Percentiles rank a stretch among this genome's conserved stretches.
Evolutionary conservation across 371 early-diverging fungal genomes (phyloP).

Genomic region (Syncephalis plumigaleata): DNA sequence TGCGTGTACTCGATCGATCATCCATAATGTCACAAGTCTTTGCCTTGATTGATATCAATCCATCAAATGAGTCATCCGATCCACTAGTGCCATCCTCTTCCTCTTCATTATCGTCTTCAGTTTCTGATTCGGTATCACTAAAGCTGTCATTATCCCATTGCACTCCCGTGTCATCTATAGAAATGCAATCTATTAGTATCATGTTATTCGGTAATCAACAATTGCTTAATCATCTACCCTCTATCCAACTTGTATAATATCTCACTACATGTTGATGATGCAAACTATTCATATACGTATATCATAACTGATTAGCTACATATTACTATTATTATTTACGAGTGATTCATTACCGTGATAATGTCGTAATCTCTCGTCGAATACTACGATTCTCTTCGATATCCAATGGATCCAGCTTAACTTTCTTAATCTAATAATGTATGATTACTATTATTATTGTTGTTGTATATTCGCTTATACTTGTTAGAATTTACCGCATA

Average conservation of each 20-base stretch:
- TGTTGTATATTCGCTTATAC: too few relatives aligned
- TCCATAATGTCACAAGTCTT: not conserved
- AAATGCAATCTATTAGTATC: not conserved
- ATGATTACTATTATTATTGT: too few relatives aligned
- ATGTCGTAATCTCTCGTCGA: slow-evolving; percentile 76
- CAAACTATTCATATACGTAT: too few relatives aligned
- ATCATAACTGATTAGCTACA: too few relatives aligned
- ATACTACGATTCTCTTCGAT: slow-evolving; percentile 64
- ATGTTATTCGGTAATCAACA: not conserved
- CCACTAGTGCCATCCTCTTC: slow-evolving; percentile 5
- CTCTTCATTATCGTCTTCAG: too few relatives aligned
- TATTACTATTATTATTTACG: too few relatives aligned
- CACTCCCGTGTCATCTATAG: slow-evolving; percentile 22
- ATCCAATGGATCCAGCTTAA: slow-evolving; percentile 51
- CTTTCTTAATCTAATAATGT: slow-evolving; percentile 73
- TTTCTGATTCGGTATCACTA: slow-evolving; percentile 15
- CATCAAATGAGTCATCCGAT: slow-evolving; percentile 4
- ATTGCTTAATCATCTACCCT: slow-evolving; percentile 22
- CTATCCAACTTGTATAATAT: slow-evolving; percentile 91
- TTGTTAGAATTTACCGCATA: too few relatives aligned
- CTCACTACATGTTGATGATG: slow-evolving; percentile 85
- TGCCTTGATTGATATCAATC: slow-evolving; percentile 18
- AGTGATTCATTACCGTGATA: slow-evolving; percentile 33
- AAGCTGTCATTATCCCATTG: slow-evolving; percentile 18
- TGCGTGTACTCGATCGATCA: not conserved